Conservation (phyloP, 2,329 filamentous ascomycete genomes). For the Colletotrichum abscissum region DNA sequence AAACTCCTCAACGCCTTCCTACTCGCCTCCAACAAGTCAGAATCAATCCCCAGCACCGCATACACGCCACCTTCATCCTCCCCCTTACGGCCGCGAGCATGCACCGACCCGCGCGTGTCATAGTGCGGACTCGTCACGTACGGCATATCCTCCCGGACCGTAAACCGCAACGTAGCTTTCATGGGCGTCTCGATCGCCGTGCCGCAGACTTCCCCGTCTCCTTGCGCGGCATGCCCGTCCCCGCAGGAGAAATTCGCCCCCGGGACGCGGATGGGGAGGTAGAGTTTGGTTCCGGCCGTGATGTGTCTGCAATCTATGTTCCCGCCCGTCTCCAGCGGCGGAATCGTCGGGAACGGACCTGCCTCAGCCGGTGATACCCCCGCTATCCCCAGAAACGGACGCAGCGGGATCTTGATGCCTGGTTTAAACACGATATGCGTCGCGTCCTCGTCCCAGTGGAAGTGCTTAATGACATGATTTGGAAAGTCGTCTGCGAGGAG, state of each 20-base stretch:
- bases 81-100: slow-evolving; percentile 40
- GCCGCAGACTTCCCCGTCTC: slow-evolving; percentile 65
- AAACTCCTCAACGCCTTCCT: slow-evolving; percentile 59
- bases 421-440: slow-evolving; percentile 55
- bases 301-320: slow-evolving; percentile 66
- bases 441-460: slow-evolving; percentile 47
- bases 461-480: slow-evolving; percentile 57
- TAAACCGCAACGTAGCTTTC: slow-evolving; percentile 59
- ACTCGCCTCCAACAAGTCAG: slow-evolving; percentile 59
- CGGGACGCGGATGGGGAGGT: slow-evolving; percentile 59
- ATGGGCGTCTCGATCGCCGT: slow-evolving; percentile 67
- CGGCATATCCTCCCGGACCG: slow-evolving; percentile 56
- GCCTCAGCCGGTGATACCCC: slow-evolving; percentile 59
- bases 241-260: slow-evolving; percentile 65
- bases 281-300: slow-evolving; percentile 57
- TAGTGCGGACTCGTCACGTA: slow-evolving; percentile 62
- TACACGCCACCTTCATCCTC: slow-evolving; percentile 45
- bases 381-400: slow-evolving; percentile 64
- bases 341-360: slow-evolving; percentile 60
- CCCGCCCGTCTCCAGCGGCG: slow-evolving; percentile 62
- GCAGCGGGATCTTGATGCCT: slow-evolving; percentile 59
- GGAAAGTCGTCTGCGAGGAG: slow-evolving; percentile 60
- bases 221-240: slow-evolving; percentile 65
- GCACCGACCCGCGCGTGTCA: slow-evolving; percentile 43
- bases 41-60: slow-evolving; percentile 58